phyloP scores from a whole-genome alignment of 805 yeast genomes.

The Tetrapisispora fleetii region DNA sequence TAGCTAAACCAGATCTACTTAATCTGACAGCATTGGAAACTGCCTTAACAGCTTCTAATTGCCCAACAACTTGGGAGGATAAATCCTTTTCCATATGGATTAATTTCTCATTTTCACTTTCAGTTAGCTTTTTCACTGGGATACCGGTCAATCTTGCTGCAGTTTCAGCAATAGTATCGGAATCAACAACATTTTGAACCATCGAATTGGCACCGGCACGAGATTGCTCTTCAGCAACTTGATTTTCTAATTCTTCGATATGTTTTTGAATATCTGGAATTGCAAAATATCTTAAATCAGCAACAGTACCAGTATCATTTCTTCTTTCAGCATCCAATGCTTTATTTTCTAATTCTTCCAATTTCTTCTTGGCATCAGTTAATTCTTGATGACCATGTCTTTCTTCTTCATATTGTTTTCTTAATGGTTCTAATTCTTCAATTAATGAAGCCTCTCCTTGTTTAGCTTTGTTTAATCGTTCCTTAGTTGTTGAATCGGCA shows the following conservation, averaged over 20 bases:
- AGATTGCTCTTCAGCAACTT: conserved; percentile 69
- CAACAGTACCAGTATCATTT: conserved; percentile 87
- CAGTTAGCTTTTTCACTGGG: conserved; percentile 88
- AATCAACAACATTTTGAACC: conserved; percentile 82
- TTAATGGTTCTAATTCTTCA: conserved; percentile 75
- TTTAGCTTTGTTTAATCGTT: conserved; percentile 70
- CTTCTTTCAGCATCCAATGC: conserved; percentile 97
- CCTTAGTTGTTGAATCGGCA: conserved; percentile 72
- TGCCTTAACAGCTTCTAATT: conserved; percentile 89
- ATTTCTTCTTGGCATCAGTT: conserved; percentile 76
- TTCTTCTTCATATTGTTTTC: conserved; percentile 78
- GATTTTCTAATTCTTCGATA: conserved; percentile 63
- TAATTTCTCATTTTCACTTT: conserved; percentile 88
- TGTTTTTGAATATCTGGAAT: conserved; percentile 82
- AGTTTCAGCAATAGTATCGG: conserved; percentile 91
- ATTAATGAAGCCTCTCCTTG: conserved; percentile 73
- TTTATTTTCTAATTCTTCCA: conserved; percentile 86
- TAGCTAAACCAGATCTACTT: conserved; percentile 87
- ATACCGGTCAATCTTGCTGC: conserved; percentile 96
- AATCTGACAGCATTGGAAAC: conserved; percentile 92
- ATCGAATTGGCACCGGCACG: conserved; percentile 50
- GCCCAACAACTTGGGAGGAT: conserved; percentile 83
- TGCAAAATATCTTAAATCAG: conserved; percentile 93
- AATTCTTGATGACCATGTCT: conserved; percentile 85
- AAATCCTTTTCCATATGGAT: conserved; percentile 90